Percentiles rank a stretch among this genome's conserved stretches.
Evolutionary conservation across 192 early-diverging fungal species (phyloP).

Genomic region (Phlyctochytrium arcticum): DNA sequence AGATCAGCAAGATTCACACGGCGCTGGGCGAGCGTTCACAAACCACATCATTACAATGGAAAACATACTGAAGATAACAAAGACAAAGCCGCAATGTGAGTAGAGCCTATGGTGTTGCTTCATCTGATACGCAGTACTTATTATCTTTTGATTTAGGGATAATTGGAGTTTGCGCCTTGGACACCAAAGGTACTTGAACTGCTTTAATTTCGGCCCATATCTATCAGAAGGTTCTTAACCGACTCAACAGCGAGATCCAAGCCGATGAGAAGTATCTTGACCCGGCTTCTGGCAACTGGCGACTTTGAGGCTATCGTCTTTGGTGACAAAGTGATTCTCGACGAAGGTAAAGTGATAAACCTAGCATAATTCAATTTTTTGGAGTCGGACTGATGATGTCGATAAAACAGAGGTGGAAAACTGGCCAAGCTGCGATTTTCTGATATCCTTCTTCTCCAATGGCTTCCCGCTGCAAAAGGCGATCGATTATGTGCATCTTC

Average conservation of each 20-base stretch:
- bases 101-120: no score
- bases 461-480: slow-evolving; percentile 95
- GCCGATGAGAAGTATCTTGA: slow-evolving; percentile 92
- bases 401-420: slow-evolving; percentile 60
- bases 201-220: neutral
- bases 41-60: no score
- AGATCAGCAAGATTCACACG: no score
- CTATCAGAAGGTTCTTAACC: neutral
- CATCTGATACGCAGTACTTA: no score
- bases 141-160: no score
- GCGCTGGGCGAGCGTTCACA: no score
- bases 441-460: slow-evolving; percentile 93
- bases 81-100: no score
- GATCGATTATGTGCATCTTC: slow-evolving; percentile 77
- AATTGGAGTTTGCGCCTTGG: slow-evolving; percentile 88
- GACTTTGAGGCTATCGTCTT: slow-evolving; percentile 85
- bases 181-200: slow-evolving; percentile 59
- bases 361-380: no score
- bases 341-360: slow-evolving; percentile 65
- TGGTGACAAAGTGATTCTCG: slow-evolving; percentile 94
- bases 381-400: neutral
- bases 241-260: slow-evolving; percentile 71
- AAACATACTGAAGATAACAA: no score
- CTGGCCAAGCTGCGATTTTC: slow-evolving; percentile 94
- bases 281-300: slow-evolving; percentile 44